These are phyloP conservation scores for Ophiocordyceps camponoti-leonardi DNA, from an alignment of 2,329 filamentous ascomycete species.

Conservation along the genomic window DNA sequence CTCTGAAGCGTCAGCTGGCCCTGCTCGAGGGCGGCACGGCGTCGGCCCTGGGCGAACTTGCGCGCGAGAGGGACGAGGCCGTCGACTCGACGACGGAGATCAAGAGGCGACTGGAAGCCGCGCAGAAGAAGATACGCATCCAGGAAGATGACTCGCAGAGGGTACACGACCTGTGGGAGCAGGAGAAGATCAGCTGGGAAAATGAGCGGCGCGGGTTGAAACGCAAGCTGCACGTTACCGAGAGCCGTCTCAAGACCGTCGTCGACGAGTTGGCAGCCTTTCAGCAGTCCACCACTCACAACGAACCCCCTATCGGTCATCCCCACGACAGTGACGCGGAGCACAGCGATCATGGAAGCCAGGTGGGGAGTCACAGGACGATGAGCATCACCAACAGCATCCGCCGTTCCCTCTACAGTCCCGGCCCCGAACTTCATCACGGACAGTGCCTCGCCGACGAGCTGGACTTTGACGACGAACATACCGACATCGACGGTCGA, in stretches of 20 bases:
- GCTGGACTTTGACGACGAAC: conserved; percentile 63
- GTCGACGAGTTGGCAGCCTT: conserved; percentile 71
- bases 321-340: conserved; percentile 41
- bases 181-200: conserved; percentile 73
- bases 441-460: conserved; percentile 80
- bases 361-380: conserved; percentile 53
- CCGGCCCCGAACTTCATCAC: conserved; percentile 21
- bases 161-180: conserved; percentile 64
- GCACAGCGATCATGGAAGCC: conserved; percentile 45
- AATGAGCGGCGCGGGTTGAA: conserved; percentile 69
- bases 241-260: conserved; percentile 67
- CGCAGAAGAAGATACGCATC: conserved; percentile 58
- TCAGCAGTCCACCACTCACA: conserved; percentile 36
- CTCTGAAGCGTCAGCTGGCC: conserved; percentile 69
- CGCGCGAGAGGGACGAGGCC: conserved; percentile 72
- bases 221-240: conserved; percentile 74
- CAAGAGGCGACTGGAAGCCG: conserved; percentile 57
- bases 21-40: conserved; percentile 77
- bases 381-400: conserved; percentile 58
- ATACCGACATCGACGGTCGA: conserved; percentile 55
- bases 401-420: conserved; percentile 49
- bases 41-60: conserved; percentile 68
- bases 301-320: conserved; percentile 7
- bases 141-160: conserved; percentile 74
- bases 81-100: conserved; percentile 55